phyloP scores from a whole-genome alignment of 495 filamentous ascomycete species.

The Neurospora sp. region DNA sequence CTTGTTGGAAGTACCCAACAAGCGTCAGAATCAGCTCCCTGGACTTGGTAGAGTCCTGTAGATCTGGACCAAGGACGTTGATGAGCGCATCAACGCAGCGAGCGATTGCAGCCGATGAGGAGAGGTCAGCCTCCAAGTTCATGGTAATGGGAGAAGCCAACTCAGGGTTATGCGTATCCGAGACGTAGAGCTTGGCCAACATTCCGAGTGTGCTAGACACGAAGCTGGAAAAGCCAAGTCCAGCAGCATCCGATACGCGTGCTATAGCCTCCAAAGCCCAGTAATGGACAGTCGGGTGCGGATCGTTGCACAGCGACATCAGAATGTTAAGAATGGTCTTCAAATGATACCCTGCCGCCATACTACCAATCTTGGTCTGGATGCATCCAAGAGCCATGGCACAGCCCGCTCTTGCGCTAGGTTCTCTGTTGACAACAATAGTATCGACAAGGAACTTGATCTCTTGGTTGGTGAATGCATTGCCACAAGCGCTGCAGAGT shows the following conservation, averaged over 20 bases:
- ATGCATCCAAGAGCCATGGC: conserved; percentile 90
- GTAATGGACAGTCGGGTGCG: conserved; percentile 92
- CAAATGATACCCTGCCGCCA: conserved; percentile 95
- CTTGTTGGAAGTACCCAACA: conserved; percentile 70
- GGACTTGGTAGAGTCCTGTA: conserved; percentile 88
- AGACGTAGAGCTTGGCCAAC: conserved; percentile 81
- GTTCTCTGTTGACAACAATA: conserved; percentile 87
- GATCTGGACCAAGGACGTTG: conserved; percentile 89
- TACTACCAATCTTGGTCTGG: conserved; percentile 89
- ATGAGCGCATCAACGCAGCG: conserved; percentile 89
- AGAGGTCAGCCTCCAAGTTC: conserved; percentile 74
- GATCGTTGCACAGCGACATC: conserved; percentile 91
- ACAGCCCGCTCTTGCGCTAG: conserved; percentile 85
- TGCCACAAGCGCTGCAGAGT: conserved; percentile 82
- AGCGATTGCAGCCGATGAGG: conserved; percentile 72
- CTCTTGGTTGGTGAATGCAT: conserved; percentile 75
- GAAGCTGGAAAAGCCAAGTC: conserved; percentile 80
- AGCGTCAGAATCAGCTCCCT: conserved; percentile 84
- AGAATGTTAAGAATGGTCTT: conserved; percentile 92
- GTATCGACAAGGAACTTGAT: conserved; percentile 89
- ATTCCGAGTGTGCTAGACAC: conserved; percentile 87
- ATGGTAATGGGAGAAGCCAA: conserved; percentile 67
- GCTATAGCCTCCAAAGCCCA: conserved; percentile 88
- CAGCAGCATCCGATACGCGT: conserved; percentile 83
- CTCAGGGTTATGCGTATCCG: conserved; percentile 84